A percentile compares a stretch with the other conserved stretches of the same genome.
Conservation (phyloP, 2,329 filamentous ascomycete genomes). For the Cercospora sesami region DNA sequence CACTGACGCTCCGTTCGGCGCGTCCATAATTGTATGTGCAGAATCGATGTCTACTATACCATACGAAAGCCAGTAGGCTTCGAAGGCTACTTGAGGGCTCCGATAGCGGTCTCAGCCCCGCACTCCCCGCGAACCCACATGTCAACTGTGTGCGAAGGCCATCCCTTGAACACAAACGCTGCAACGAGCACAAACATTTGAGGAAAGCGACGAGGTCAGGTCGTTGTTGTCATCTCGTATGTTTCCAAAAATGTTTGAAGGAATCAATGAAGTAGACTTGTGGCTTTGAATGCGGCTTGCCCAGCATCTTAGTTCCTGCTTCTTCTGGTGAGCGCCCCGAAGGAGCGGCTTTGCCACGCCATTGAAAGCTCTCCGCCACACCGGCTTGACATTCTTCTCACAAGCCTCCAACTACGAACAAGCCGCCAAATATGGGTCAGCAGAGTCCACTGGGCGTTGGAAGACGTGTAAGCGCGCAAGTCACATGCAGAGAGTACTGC, state of each 20-base stretch:
- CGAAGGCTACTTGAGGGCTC: neutral
- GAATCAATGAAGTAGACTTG: neutral
- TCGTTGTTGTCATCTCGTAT: neutral
- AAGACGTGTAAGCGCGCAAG: neutral
- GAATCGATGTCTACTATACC: neutral
- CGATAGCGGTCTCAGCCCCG: neutral
- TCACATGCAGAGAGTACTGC: neutral
- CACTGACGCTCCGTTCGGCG: neutral
- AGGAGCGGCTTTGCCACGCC: neutral
- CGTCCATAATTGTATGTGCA: neutral
- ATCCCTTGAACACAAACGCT: neutral
- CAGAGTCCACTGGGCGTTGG: neutral
- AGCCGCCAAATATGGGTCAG: neutral
- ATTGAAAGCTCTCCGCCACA: neutral
- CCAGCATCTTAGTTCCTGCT: conserved; percentile 9
- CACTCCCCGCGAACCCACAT: neutral
- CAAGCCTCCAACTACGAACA: neutral
- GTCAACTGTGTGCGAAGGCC: neutral
- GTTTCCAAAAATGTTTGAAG: neutral
- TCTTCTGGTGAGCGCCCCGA: neutral
- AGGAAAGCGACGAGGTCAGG: neutral
- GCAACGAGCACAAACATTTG: neutral
- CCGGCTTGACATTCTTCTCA: neutral
- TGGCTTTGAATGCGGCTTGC: neutral
- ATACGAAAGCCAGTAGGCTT: neutral